phyloP scores from a whole-genome alignment of 2,329 filamentous ascomycete genomes.

The Pyricularia sp. region DNA sequence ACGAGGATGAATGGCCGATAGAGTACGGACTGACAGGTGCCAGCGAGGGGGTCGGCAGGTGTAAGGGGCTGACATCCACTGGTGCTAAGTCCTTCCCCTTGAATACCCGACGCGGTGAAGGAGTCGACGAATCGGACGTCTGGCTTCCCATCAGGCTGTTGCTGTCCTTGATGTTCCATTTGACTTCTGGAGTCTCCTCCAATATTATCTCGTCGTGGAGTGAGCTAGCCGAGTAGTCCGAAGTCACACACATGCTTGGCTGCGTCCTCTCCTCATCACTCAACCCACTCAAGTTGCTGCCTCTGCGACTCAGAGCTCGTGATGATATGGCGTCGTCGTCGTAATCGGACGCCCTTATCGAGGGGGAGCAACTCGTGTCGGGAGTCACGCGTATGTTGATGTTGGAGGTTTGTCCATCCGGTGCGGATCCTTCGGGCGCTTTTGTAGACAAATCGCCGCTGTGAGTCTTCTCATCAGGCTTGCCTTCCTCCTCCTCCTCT shows the following conservation, averaged over 20 bases:
- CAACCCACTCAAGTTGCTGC: conserved; percentile 35
- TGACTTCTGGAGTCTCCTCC: conserved; percentile 33
- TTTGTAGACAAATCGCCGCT: background rate
- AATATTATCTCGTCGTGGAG: conserved; percentile 41
- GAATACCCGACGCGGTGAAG: conserved; percentile 33
- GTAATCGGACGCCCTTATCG: conserved; percentile 5
- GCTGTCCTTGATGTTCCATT: conserved; percentile 14
- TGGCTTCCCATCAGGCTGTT: conserved; percentile 18
- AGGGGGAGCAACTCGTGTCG: background rate
- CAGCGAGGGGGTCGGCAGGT: conserved; percentile 32
- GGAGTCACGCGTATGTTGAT: conserved; percentile 15
- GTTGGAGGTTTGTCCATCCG: conserved; percentile 8
- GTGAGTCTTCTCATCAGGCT: conserved; percentile 11
- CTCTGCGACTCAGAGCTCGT: conserved; percentile 29
- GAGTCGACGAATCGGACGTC: conserved; percentile 29
- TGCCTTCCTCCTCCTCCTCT: conserved; percentile 55
- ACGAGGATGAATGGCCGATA: conserved; percentile 53
- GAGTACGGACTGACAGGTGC: conserved; percentile 56
- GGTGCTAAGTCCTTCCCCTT: conserved; percentile 36
- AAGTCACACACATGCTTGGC: conserved; percentile 30
- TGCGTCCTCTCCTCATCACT: conserved; percentile 30
- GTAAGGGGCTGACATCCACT: conserved; percentile 39
- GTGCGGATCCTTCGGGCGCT: background rate
- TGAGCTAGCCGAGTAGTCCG: conserved; percentile 38
- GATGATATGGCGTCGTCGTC: conserved; percentile 12